These are phyloP conservation scores for Exophiala spinifera DNA, from an alignment of 2,329 filamentous ascomycete genomes.

Conservation along the genomic window DNA sequence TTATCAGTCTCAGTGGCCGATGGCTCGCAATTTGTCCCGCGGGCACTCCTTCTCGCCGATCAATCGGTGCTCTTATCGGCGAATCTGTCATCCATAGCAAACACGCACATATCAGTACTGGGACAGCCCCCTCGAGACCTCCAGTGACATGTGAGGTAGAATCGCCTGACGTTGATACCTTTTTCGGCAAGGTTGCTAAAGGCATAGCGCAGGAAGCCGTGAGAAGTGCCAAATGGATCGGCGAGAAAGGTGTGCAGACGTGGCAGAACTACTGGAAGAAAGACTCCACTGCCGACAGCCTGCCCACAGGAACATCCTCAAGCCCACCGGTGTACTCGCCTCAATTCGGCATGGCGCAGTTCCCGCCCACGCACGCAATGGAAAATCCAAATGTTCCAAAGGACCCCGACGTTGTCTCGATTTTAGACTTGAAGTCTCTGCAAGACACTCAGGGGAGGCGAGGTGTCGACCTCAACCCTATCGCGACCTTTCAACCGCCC, in stretches of 20 bases:
- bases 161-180: conserved; percentile 46
- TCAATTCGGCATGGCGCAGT: conserved; percentile 36
- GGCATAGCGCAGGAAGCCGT: conserved; percentile 51
- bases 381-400: conserved; percentile 35
- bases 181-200: conserved; percentile 47
- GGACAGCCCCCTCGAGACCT: conserved; percentile 42
- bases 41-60: conserved; percentile 37
- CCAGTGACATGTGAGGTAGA: conserved; percentile 45
- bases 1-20: conserved; percentile 44
- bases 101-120: conserved; percentile 42
- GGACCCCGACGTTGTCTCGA: conserved; percentile 46
- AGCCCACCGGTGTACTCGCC: conserved; percentile 32
- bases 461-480: conserved; percentile 35
- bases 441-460: conserved; percentile 36
- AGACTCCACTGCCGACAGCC: conserved; percentile 30
- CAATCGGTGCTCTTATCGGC: conserved; percentile 43
- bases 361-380: conserved; percentile 47
- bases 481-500: conserved; percentile 47
- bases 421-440: conserved; percentile 45
- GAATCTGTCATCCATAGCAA: conserved; percentile 35
- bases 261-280: conserved; percentile 53
- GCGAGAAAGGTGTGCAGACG: conserved; percentile 48
- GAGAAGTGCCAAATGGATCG: conserved; percentile 49
- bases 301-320: conserved; percentile 31
- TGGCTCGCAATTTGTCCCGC: conserved; percentile 49